Evolutionary conservation across 208 protist species (phyloP).

Genomic region (Leptomonas pyrrhocoris): DNA sequence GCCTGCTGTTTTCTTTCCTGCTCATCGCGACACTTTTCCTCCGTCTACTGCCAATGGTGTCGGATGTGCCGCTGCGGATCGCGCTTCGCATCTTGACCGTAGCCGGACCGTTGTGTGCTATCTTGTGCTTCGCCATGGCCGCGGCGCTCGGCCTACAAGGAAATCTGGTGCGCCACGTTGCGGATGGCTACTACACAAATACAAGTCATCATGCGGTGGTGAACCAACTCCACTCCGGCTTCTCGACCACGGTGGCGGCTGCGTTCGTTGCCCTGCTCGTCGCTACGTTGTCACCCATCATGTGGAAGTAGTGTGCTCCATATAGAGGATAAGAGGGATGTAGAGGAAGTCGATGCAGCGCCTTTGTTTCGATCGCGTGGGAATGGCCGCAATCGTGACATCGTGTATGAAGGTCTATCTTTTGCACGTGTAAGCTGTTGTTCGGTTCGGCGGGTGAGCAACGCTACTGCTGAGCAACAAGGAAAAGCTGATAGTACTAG

Average conservation of each 20-base stretch:
- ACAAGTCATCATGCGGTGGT: neutral
- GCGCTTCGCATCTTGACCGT: slow-evolving; percentile 23
- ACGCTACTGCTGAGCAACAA: too few species aligned
- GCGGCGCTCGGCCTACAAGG: slow-evolving; percentile 32
- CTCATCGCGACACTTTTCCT: slow-evolving; percentile 31
- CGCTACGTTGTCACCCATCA: slow-evolving; percentile 13
- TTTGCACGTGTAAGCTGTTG: too few species aligned
- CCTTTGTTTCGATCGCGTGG: neutral
- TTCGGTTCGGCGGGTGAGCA: too few species aligned
- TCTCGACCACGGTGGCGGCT: slow-evolving; percentile 34
- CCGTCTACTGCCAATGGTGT: slow-evolving; percentile 23
- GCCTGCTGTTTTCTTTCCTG: slow-evolving; percentile 29
- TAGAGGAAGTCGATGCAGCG: neutral
- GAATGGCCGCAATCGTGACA: too few species aligned
- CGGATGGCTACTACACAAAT: slow-evolving; percentile 32
- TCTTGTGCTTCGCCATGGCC: slow-evolving; percentile 41
- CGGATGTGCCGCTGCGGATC: neutral
- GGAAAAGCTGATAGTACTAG: too few species aligned
- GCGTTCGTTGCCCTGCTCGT: slow-evolving; percentile 29
- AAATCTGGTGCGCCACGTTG: slow-evolving; percentile 28
- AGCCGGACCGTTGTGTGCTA: slow-evolving; percentile 18
- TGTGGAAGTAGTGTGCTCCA: neutral
- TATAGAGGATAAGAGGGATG: neutral
- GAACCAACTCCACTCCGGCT: slow-evolving; percentile 34
- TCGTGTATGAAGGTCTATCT: too few species aligned